These are phyloP conservation scores for Aspergillus phoenicis DNA, from an alignment of 2,329 filamentous ascomycete genomes.

Conservation along the genomic window DNA sequence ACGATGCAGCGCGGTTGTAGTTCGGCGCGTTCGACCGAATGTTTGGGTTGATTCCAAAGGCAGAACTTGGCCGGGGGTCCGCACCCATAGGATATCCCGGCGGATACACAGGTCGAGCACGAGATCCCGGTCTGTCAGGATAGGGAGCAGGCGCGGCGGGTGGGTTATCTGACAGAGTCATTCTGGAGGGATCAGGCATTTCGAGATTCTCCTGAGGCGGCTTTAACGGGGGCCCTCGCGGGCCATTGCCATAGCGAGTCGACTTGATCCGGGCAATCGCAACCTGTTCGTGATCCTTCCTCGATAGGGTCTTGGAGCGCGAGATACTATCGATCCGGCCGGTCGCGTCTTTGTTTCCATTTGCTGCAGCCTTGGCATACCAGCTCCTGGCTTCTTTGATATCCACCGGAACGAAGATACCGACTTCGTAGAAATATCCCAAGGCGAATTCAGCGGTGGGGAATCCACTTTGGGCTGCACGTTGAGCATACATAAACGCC, in stretches of 20 bases:
- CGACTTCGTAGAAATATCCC: slow-evolving; percentile 97
- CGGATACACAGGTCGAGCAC: slow-evolving; percentile 37
- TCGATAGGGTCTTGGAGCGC: slow-evolving; percentile 80
- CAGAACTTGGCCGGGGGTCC: slow-evolving; percentile 48
- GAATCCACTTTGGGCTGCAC: slow-evolving; percentile 78
- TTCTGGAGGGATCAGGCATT: slow-evolving; percentile 52
- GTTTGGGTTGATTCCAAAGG: slow-evolving; percentile 53
- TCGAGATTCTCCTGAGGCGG: slow-evolving; percentile 47
- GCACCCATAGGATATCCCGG: slow-evolving; percentile 35
- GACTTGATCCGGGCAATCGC: slow-evolving; percentile 85
- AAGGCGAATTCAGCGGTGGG: slow-evolving; percentile 93
- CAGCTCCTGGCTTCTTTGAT: slow-evolving; percentile 79
- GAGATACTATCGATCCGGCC: slow-evolving; percentile 81
- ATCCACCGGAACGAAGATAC: slow-evolving; percentile 85
- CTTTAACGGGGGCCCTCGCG: slow-evolving; percentile 43
- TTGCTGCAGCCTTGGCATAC: slow-evolving; percentile 87
- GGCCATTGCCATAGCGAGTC: slow-evolving; percentile 68
- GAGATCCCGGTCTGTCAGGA: slow-evolving; percentile 40
- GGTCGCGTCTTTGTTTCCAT: slow-evolving; percentile 87
- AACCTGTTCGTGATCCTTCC: slow-evolving; percentile 88
- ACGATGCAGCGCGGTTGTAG: slow-evolving; percentile 38
- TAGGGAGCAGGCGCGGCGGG: slow-evolving; percentile 45
- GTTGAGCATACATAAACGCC: slow-evolving; percentile 85
- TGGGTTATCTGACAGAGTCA: slow-evolving; percentile 41
- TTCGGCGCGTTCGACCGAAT: slow-evolving; percentile 45